Evolutionary conservation across 2,329 filamentous ascomycete genomes (phyloP).

Genomic region (Hysterium pulicare): DNA sequence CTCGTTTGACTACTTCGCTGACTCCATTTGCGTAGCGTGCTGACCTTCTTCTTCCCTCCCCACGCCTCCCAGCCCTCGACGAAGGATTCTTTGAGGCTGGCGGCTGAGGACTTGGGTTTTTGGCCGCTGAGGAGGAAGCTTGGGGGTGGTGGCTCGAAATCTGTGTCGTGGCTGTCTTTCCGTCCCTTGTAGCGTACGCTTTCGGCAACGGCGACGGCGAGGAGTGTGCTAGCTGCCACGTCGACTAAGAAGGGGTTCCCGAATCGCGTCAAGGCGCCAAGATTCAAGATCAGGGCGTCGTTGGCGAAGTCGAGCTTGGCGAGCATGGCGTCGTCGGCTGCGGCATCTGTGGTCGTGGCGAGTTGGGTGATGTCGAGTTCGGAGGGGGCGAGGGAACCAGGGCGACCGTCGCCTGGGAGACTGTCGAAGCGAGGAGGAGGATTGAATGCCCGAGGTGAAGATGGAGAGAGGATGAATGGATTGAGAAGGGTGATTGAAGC

Average conservation of each 20-base stretch:
- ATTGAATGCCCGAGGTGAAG: conserved; percentile 29
- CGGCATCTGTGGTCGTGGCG: conserved; percentile 34
- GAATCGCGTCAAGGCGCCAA: conserved; percentile 41
- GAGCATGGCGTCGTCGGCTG: conserved; percentile 37
- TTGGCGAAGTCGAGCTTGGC: conserved; percentile 44
- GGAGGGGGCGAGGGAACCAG: conserved; percentile 29
- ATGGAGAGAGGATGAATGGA: conserved; percentile 37
- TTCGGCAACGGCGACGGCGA: conserved; percentile 47
- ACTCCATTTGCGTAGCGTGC: conserved; percentile 22
- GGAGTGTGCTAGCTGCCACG: conserved; percentile 40
- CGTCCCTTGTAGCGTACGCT: conserved; percentile 27
- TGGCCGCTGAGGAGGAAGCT: conserved; percentile 19
- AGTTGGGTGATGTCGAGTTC: conserved; percentile 32
- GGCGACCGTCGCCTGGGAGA: conserved; percentile 19
- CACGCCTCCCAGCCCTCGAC: conserved; percentile 30
- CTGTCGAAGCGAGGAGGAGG: conserved; percentile 22
- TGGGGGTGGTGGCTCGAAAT: conserved; percentile 31
- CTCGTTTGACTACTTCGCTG: conserved; percentile 14
- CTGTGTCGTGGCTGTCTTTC: conserved; percentile 15
- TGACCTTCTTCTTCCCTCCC: conserved; percentile 23
- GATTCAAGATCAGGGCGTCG: conserved; percentile 43
- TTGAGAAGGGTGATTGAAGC: conserved; percentile 37
- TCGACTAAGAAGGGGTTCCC: conserved; percentile 47
- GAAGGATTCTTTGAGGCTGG: conserved; percentile 29
- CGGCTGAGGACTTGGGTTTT: conserved; percentile 22